Percentiles rank a stretch among this genome's conserved stretches.
Conservation (phyloP, 345 rosid genomes). For the Boechera retrofracta region DNA sequence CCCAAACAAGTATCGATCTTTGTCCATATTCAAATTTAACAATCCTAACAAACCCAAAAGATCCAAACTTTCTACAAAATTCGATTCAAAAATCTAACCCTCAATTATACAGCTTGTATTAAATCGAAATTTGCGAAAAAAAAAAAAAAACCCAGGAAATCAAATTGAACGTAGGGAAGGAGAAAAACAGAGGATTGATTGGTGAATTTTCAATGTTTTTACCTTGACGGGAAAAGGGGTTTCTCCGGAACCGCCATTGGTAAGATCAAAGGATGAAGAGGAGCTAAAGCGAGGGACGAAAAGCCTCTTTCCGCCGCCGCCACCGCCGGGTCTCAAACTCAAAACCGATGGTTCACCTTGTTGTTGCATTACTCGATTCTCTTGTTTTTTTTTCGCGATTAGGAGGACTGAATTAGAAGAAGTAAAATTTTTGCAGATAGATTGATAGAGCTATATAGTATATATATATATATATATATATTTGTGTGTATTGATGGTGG, state of each 20-base stretch:
- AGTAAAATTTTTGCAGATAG: neutral
- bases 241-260: slow-evolving; percentile 50
- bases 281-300: slow-evolving; percentile 19
- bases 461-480: neutral
- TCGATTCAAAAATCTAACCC: neutral
- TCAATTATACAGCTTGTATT: neutral
- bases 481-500: neutral
- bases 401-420: neutral
- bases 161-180: neutral
- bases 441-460: neutral
- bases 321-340: slow-evolving; percentile 42
- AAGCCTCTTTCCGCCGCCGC: slow-evolving; percentile 21
- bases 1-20: neutral
- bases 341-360: slow-evolving; percentile 42
- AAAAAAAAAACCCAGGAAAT: neutral
- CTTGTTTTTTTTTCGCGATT: slow-evolving; percentile 39
- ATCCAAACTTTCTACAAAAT: slow-evolving; percentile 18
- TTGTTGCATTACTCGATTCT: slow-evolving; percentile 33
- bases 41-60: slow-evolving; percentile 44
- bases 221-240: slow-evolving; percentile 23
- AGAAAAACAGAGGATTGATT: slow-evolving; percentile 22
- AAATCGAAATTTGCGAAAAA: neutral
- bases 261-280: slow-evolving; percentile 47
- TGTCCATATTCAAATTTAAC: slow-evolving; percentile 37
- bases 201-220: slow-evolving; percentile 31